Base-by-base conservation (phyloP, 352 stramenopile species). In the Aphanomyces cochlioides region DNA sequence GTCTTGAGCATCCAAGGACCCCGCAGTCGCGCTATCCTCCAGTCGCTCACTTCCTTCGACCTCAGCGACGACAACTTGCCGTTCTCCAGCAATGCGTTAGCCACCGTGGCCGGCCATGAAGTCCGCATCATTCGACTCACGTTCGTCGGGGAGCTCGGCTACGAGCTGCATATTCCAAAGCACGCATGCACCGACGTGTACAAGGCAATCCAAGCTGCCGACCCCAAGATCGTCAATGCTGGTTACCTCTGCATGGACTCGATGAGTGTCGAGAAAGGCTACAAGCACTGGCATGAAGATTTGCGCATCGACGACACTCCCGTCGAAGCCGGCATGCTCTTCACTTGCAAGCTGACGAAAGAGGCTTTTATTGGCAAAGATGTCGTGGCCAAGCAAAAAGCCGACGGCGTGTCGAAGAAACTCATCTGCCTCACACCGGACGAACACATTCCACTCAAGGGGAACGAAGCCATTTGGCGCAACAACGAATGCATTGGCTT, bases 1-100 rank as follows among this genome's bases (percentile, higher is more conserved):
- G 76, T 87, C 56, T 74, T 90, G 36, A 87, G 84, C 69, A 34
- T 90, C n/a, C 81, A 89, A 75, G 82, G 82, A 28, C 83, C 83
- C 4, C 56, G 64, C 37, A 87, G 79, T 7, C 48, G 81, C 28
- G 71, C 75, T 3, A 59, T 89, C 36, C 60, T 90, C 5, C 74
- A 85, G 50, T n/a, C 37, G n/a, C 28, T 89, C 28, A 89, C 79
- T 4, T 65, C 63, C 6, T 36, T 8, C 8, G 73, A 87, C 57
- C 39, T 87, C 36, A 50, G 37, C 19, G 69, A 78, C 71, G 57
- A 73, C 28, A 41, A 19, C 13, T 85, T 88, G 67, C 71, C 66
- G 13, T 90, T 88, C 72, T 74, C 78, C n/a, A 70, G 47, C 40
- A 73, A 72, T 10, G 56, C 56, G 56, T 69, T 81, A 21, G 78